A percentile compares a stretch with the other conserved stretches of the same genome.
phyloP scores from a whole-genome alignment of 495 filamentous ascomycete species.

The Penicillium samsonianum region DNA sequence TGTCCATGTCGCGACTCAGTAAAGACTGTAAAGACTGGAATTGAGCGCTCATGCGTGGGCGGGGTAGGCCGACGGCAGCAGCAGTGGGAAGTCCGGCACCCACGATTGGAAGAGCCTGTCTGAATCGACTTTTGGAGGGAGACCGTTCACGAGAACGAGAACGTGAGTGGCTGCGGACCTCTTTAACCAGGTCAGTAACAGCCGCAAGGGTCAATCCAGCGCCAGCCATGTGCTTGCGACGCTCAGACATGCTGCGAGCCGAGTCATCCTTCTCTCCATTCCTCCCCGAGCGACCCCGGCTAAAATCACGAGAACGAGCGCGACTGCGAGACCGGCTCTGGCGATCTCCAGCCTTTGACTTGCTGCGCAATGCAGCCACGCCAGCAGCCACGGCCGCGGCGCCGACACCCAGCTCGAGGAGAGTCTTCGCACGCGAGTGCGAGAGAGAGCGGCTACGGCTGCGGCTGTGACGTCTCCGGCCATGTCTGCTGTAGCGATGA shows the following conservation, averaged over 20 bases:
- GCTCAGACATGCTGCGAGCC: slow-evolving; percentile 55
- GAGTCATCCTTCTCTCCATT: slow-evolving; percentile 38
- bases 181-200: slow-evolving; percentile 71
- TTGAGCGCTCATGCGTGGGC: too few relatives aligned
- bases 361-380: slow-evolving; percentile 68
- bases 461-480: slow-evolving; percentile 41
- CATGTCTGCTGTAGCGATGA: slow-evolving; percentile 34
- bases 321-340: slow-evolving; percentile 70
- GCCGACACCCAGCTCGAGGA: slow-evolving; percentile 73
- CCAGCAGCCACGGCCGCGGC: slow-evolving; percentile 81
- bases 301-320: slow-evolving; percentile 44
- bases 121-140: slow-evolving; percentile 61
- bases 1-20: too few relatives aligned
- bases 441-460: slow-evolving; percentile 58
- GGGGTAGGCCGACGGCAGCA: too few relatives aligned
- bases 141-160: slow-evolving; percentile 50
- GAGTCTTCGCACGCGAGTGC: slow-evolving; percentile 55
- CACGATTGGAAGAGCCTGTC: slow-evolving; percentile 63
- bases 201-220: slow-evolving; percentile 78
- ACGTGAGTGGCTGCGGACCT: slow-evolving; percentile 70
- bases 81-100: slow-evolving; percentile 78
- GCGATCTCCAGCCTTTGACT: slow-evolving; percentile 62
- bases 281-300: slow-evolving; percentile 32
- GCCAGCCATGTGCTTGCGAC: slow-evolving; percentile 70
- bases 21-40: too few relatives aligned